A percentile compares a stretch with the other conserved stretches of the same genome.
Evolutionary conservation across 108 stramenopile species (phyloP).

Genomic region (Conticribra guillardii): DNA sequence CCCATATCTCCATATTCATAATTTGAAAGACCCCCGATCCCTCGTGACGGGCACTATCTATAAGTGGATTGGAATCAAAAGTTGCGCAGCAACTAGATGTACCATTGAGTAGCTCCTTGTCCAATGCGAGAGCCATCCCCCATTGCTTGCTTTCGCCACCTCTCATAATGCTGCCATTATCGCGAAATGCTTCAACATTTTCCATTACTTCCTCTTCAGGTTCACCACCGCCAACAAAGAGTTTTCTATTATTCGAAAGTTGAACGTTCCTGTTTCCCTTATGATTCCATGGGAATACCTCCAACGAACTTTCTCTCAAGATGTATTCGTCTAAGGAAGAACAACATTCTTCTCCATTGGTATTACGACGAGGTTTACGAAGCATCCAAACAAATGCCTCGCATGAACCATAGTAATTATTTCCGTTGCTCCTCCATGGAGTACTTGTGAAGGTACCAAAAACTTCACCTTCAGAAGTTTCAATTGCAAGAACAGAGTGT

Average conservation of each 20-base stretch:
- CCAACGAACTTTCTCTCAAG: slow-evolving; percentile 33
- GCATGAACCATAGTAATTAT: slow-evolving; percentile 60
- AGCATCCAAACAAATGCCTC: slow-evolving; percentile 77
- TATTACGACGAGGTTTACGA: slow-evolving; percentile 40
- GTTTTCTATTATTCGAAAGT: slow-evolving; percentile 25
- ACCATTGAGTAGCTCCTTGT: slow-evolving; percentile 29
- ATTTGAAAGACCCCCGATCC: slow-evolving; percentile 20
- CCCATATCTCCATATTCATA: slow-evolving; percentile 40
- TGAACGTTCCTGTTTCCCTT: slow-evolving; percentile 40
- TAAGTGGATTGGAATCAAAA: slow-evolving; percentile 21
- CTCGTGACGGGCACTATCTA: not conserved
- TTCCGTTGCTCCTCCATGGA: slow-evolving; percentile 34
- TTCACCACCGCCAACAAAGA: slow-evolving; percentile 36
- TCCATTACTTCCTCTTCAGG: slow-evolving; percentile 15
- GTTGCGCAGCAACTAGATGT: slow-evolving; percentile 37
- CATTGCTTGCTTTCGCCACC: slow-evolving; percentile 10
- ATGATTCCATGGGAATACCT: slow-evolving; percentile 22
- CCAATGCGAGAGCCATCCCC: slow-evolving; percentile 36
- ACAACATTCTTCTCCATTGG: not conserved
- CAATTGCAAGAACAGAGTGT: slow-evolving; percentile 27
- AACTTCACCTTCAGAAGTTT: slow-evolving; percentile 28
- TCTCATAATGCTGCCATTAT: not conserved
- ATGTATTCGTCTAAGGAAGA: slow-evolving; percentile 28
- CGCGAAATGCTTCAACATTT: not conserved
- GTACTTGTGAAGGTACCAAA: slow-evolving; percentile 26